These are phyloP conservation scores for Stephania yunnanensis DNA, from an alignment of 164 flowering plant genomes.

Conservation along the genomic window DNA sequence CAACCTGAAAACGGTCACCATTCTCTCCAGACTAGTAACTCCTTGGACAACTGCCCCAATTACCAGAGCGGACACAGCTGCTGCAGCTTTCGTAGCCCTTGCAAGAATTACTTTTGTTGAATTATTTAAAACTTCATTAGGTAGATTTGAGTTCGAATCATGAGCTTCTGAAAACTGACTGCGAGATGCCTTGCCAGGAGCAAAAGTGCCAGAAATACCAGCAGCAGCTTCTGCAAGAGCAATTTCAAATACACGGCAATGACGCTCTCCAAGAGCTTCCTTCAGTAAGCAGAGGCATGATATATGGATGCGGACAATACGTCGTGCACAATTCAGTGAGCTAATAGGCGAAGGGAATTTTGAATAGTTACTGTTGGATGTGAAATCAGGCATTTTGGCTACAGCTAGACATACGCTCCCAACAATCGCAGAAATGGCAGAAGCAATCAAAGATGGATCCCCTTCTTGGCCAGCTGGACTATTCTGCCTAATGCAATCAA, in stretches of 20 bases:
- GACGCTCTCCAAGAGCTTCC: constrained; percentile 96
- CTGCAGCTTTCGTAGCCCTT: constrained; percentile 54
- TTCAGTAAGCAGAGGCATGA: constrained; percentile 72
- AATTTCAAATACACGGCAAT: constrained; percentile 83
- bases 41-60: constrained; percentile 81
- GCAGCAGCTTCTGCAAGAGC: constrained; percentile 91
- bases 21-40: constrained; percentile 75
- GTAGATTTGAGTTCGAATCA: constrained; percentile 46
- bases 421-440: constrained; percentile 92
- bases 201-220: constrained; percentile 56
- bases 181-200: constrained; percentile 69
- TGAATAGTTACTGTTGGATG: constrained; percentile 33
- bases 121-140: constrained; percentile 47
- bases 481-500: constrained; percentile 84
- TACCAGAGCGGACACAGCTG: constrained; percentile 85
- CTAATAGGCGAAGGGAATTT: constrained; percentile 39
- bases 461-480: constrained; percentile 96
- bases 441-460: constrained; percentile 76
- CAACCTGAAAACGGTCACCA: constrained; percentile 71
- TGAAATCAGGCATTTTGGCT: constrained; percentile 61
- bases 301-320: constrained; percentile 57
- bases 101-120: constrained; percentile 43
- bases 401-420: constrained; percentile 58
- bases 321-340: constrained; percentile 48
- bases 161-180: constrained; percentile 66